Conservation (phyloP, 2,329 filamentous ascomycete species). For the Periconia digitata region DNA sequence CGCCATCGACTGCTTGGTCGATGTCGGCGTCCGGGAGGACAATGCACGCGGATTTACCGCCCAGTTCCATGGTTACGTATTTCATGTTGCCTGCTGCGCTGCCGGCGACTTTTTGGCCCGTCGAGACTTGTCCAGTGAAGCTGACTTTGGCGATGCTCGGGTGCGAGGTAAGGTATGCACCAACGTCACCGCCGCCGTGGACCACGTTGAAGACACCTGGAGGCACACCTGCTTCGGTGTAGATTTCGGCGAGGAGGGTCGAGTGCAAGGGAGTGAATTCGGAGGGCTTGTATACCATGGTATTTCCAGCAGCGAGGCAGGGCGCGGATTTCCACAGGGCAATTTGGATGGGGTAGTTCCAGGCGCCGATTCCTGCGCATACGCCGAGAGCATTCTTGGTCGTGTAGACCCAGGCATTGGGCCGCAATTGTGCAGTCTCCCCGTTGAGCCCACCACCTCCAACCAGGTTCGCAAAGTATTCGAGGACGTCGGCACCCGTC, state of each 20-base stretch:
- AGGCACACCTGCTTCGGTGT: conserved; percentile 76
- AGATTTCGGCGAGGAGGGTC: conserved; percentile 73
- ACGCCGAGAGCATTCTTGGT: conserved; percentile 81
- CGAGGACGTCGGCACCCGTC: conserved; percentile 81
- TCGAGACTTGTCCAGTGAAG: conserved; percentile 85
- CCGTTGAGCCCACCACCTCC: conserved; percentile 78
- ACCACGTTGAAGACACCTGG: conserved; percentile 85
- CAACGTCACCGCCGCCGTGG: conserved; percentile 77
- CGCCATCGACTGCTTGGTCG: conserved; percentile 80
- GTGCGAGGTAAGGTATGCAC: conserved; percentile 73
- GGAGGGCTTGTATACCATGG: conserved; percentile 88
- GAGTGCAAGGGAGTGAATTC: conserved; percentile 86
- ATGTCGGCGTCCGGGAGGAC: conserved; percentile 79
- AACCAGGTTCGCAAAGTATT: conserved; percentile 81
- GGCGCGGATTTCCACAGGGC: conserved; percentile 88
- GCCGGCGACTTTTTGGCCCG: conserved; percentile 78
- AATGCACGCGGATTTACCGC: conserved; percentile 80
- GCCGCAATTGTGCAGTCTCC: conserved; percentile 72
- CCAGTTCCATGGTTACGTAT: conserved; percentile 89
- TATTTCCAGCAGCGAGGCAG: conserved; percentile 82
- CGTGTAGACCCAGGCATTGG: conserved; percentile 80
- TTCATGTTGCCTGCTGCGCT: conserved; percentile 79
- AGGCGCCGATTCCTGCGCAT: conserved; percentile 84
- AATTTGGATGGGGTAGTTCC: conserved; percentile 92
- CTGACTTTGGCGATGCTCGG: conserved; percentile 78